A percentile compares a stretch with the other conserved stretches of the same genome.
These are phyloP conservation scores for Backusella mclennaniae DNA, from an alignment of 192 early-diverging fungal genomes.

Conservation along the genomic window DNA sequence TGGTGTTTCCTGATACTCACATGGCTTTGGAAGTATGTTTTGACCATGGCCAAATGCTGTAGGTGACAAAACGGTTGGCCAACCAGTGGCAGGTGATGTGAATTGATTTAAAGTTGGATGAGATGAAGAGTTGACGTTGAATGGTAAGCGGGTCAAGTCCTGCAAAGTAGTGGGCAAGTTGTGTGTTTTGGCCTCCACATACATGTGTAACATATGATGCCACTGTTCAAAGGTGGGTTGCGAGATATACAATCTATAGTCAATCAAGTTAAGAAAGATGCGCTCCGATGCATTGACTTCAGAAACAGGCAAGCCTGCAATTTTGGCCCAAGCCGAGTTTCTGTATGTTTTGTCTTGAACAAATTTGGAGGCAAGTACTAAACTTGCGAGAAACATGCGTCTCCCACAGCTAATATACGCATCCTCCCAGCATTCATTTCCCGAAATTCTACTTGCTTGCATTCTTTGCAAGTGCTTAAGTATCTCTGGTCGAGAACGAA, in stretches of 20 bases:
- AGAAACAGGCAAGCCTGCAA: slow-evolving; percentile 77
- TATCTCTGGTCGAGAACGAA: slow-evolving; percentile 40
- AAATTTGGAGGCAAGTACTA: slow-evolving; percentile 93
- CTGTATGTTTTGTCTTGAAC: slow-evolving; percentile 84
- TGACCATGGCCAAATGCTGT: neutral
- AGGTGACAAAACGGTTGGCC: slow-evolving; percentile 6
- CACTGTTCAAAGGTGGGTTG: slow-evolving; percentile 36
- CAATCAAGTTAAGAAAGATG: slow-evolving; percentile 74
- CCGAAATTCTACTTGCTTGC: neutral
- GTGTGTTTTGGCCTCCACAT: slow-evolving; percentile 27
- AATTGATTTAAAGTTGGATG: neutral
- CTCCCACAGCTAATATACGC: slow-evolving; percentile 64
- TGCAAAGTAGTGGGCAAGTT: slow-evolving; percentile 12
- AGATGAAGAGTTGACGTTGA: neutral
- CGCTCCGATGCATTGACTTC: slow-evolving; percentile 87
- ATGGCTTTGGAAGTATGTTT: slow-evolving; percentile 1
- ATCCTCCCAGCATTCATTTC: slow-evolving; percentile 1
- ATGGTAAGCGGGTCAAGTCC: slow-evolving; percentile 5
- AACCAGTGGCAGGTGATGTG: neutral
- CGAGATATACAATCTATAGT: slow-evolving; percentile 73
- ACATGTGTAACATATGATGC: slow-evolving; percentile 29
- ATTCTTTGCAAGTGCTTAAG: slow-evolving; percentile 3
- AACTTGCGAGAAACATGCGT: slow-evolving; percentile 82
- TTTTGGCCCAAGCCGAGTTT: slow-evolving; percentile 91
- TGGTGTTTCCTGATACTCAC: neutral